A percentile compares a stretch with the other conserved stretches of the same genome.
These are phyloP conservation scores for Chrysopogon serrulatus DNA, from an alignment of 176 grass and related monocot species.

Conservation along the genomic window DNA sequence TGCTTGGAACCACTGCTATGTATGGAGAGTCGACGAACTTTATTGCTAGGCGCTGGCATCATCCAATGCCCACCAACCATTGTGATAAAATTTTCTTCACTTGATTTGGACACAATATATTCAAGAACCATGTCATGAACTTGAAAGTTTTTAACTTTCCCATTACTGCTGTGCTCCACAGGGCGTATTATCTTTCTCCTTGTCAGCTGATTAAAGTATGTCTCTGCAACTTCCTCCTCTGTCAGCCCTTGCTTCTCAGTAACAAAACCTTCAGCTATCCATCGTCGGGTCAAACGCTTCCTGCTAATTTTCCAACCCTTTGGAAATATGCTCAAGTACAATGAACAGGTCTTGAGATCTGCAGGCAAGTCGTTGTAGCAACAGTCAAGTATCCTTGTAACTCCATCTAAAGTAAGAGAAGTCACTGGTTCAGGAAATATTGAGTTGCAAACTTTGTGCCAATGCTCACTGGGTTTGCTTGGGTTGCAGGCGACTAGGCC, in stretches of 20 bases:
- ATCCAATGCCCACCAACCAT: not conserved
- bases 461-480: not conserved
- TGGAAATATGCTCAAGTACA: constrained; percentile 22
- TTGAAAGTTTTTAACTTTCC: not conserved
- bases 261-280: constrained; percentile 15
- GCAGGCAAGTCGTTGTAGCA: constrained; percentile 7
- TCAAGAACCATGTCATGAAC: not conserved
- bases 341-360: not conserved
- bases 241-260: not conserved
- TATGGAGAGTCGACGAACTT: not conserved
- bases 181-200: not conserved
- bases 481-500: not conserved
- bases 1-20: not conserved
- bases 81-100: not conserved
- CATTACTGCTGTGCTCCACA: not conserved
- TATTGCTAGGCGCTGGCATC: not conserved
- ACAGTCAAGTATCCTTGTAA: not conserved
- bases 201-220: not conserved
- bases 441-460: not conserved
- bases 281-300: not conserved
- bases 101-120: not conserved
- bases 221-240: not conserved
- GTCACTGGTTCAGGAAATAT: not conserved
- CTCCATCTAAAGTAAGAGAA: not conserved
- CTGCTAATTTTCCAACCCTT: not conserved